Evolutionary conservation across 768 basidiomycete species (phyloP), one percentile per base, ranked within the genome.

Genomic region (Lactarius psammicola): DNA sequence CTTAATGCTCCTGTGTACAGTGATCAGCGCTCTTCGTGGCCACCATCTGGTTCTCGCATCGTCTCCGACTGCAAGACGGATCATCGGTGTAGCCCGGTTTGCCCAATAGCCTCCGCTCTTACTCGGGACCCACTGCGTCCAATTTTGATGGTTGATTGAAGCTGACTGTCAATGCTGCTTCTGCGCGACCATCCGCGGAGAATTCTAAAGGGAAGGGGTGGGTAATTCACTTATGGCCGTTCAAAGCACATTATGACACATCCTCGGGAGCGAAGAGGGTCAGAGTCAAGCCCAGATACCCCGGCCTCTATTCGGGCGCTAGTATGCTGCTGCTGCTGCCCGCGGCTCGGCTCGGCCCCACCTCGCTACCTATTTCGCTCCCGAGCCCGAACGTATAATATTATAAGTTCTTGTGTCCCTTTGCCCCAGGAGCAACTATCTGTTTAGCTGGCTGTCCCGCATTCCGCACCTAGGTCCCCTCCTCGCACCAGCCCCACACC

Each of bases 331-430:
- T 3, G 17, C 7, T 7, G 4, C 30, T 13, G 18, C 17, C 55
- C 55, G 10, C 33, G 31, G 55, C 31, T 33, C 55, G 55, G 55
- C 55, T n/a, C 15, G 10, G 51, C 56, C 10, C n/a, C n/a, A n/a
- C n/a, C n/a, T 63, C 62, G 62, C 57, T 63, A 42, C 66, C 42
- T 49, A 51, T 15, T 49, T 67, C 66, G 62, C 31, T 17, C n/a
- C 62, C 53, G 36, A 20, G 0, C 15, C 20, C 4, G 54, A 13
- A n/a, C 36, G 10, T 42, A 30, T 56, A 15, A 66, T 57, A n/a
- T n/a, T n/a, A 40, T 56, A 18, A 7, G 31, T 42, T 31, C 30
- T 51, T 40, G 30, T 26, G 23, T 10, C 0, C 46, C 20, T 20
- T 5, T 13, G 44, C 4, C 10, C 23, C 46, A 49, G 26, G 2